phyloP scores from a whole-genome alignment of 2,329 filamentous ascomycete species.

The Calonectria naviculata region DNA sequence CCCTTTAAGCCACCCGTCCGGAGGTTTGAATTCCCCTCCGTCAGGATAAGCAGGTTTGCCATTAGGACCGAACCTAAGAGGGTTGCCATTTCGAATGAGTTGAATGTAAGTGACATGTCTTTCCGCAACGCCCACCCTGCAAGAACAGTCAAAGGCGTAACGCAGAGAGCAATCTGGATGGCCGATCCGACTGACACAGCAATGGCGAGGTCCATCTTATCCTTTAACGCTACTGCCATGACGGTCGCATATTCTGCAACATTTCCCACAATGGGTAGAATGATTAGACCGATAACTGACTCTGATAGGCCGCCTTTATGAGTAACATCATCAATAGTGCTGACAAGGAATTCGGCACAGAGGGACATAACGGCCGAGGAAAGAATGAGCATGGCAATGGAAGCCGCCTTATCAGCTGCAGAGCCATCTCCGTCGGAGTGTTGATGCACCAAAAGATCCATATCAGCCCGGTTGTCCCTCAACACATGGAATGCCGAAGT shows the following conservation, averaged over 20 bases:
- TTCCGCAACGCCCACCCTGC: conserved; percentile 65
- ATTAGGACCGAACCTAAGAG: conserved; percentile 77
- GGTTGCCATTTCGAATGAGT: conserved; percentile 77
- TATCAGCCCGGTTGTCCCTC: conserved; percentile 21
- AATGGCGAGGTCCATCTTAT: conserved; percentile 72
- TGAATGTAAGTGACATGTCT: conserved; percentile 72
- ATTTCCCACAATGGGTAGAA: conserved; percentile 71
- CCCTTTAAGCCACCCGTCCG: conserved; percentile 59
- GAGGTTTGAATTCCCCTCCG: conserved; percentile 76
- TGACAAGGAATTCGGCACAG: conserved; percentile 71
- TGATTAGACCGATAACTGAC: conserved; percentile 69
- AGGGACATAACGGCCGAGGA: conserved; percentile 67
- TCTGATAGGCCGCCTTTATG: conserved; percentile 60
- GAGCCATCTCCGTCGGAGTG: conserved; percentile 3
- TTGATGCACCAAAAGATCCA: background rate
- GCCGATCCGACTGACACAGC: conserved; percentile 69
- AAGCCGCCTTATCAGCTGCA: conserved; percentile 44
- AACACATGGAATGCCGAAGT: conserved; percentile 13
- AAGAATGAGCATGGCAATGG: conserved; percentile 62
- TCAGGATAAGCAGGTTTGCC: conserved; percentile 78
- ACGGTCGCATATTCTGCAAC: conserved; percentile 71
- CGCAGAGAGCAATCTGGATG: conserved; percentile 71
- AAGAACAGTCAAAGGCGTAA: conserved; percentile 69
- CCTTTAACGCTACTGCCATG: conserved; percentile 66
- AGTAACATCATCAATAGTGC: conserved; percentile 67